Base-by-base conservation (phyloP, 78 protist genomes). In the Chrysochromulina tobinii region DNA sequence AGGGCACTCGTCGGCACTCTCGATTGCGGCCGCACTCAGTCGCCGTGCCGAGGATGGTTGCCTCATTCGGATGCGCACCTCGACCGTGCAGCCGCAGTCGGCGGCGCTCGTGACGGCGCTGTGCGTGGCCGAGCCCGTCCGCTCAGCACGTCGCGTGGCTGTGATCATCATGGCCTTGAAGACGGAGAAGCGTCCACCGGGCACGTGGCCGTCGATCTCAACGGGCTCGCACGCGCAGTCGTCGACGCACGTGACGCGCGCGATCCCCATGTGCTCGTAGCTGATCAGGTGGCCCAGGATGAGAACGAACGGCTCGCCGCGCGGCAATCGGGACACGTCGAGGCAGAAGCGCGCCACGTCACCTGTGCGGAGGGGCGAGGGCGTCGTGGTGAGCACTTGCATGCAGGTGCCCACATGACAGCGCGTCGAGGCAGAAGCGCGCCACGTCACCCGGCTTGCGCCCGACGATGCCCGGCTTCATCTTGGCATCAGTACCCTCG, bases 401-500 rank as follows among this genome's bases (percentile, higher is more conserved):
- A 38, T 38, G 38, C 38, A 38, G 38, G 38, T 38, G 38, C 38
- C 38, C 38, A 38, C 38, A 38, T 38, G 38, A 38, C 38, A 38
- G 38, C 27, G 50, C 83, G 83, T 75, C 83, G 83, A 75, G 18
- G 57, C 83, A 75, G 58, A 75, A 15, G 25, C 14, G 25, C 57
- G 21, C 83, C 27, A 50, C 27, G 27, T 75, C 83, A n/a, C 58
- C 83, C 59, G 64, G 23, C 83, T 2, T 6, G n/a, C 3, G 6
- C 27, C 83, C 83, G 83, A 75, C 21, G 58, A 75, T 4, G 57
- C 83, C 83, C 20, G 83, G 83, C 83, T 75, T 75, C 83, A 75
- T 75, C 83, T 75, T 75, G 57, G 83, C 83, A 57, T 75, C 83
- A 0, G 58, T 75, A 12, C 83, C 83, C 23, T 75, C 83, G 54